Evolutionary conservation across 306 rosid species (phyloP).

Genomic region (Castanea mollissima): DNA sequence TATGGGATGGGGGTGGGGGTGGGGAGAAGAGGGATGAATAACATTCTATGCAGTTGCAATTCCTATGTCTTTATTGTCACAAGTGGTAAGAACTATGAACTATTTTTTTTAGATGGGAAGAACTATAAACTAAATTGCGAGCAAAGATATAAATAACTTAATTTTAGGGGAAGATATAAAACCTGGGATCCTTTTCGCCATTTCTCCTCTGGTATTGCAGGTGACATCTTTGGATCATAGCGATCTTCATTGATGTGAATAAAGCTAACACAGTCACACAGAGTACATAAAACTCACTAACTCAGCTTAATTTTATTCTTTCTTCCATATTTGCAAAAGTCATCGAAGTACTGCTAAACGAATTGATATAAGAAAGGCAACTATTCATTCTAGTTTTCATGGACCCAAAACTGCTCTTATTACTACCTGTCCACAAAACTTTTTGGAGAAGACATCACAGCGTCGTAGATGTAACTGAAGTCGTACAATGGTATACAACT

Average conservation of each 20-base stretch:
- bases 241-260: not conserved
- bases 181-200: slow-evolving; percentile 14
- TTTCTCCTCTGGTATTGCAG: not conserved
- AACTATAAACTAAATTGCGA: not conserved
- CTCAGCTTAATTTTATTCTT: not conserved
- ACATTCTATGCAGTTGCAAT: not conserved
- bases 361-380: too few relatives aligned
- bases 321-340: not conserved
- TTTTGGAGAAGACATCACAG: not conserved
- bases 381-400: not conserved
- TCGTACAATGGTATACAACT: slow-evolving; percentile 6
- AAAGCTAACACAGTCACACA: not conserved
- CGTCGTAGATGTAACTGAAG: slow-evolving; percentile 1
- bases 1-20: too few relatives aligned
- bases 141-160: not conserved
- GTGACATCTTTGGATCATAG: slow-evolving; percentile 7
- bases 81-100: not conserved
- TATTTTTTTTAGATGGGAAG: not conserved
- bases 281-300: not conserved
- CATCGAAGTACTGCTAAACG: not conserved
- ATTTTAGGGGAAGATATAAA: not conserved
- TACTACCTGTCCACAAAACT: slow-evolving; percentile 9
- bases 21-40: too few relatives aligned
- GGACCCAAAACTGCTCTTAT: not conserved
- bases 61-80: not conserved